Conservation (phyloP, 495 filamentous ascomycete species). For the Recurvomyces mirabilis region DNA sequence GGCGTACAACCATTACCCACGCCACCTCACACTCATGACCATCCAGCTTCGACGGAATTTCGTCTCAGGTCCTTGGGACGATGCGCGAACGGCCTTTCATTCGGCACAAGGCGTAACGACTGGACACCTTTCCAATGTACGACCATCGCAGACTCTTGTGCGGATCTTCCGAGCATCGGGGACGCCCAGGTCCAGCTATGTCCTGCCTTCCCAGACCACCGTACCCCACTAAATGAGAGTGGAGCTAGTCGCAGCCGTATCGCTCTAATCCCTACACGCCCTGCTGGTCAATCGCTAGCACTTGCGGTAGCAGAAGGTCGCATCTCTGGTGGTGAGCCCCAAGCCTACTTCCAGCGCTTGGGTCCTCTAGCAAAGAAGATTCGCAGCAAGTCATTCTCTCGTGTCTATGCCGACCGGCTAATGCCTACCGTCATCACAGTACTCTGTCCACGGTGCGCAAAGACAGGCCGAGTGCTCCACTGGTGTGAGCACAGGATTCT, state of each 20-base stretch:
- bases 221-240: slow-evolving; percentile 25
- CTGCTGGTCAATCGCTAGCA: slow-evolving; percentile 22
- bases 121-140: slow-evolving; percentile 47
- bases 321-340: slow-evolving; percentile 27
- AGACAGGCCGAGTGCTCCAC: slow-evolving; percentile 42
- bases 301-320: slow-evolving; percentile 27
- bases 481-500: slow-evolving; percentile 47
- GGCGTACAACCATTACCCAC: slow-evolving; percentile 41
- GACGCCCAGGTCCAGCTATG: slow-evolving; percentile 45
- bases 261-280: slow-evolving; percentile 29
- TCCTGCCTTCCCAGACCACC: slow-evolving; percentile 54
- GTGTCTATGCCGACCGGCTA: slow-evolving; percentile 40
- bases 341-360: slow-evolving; percentile 21
- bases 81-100: slow-evolving; percentile 48
- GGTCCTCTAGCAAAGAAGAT: slow-evolving; percentile 14
- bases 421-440: slow-evolving; percentile 48
- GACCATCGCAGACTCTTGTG: slow-evolving; percentile 37
- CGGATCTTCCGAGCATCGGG: slow-evolving; percentile 48
- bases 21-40: slow-evolving; percentile 54
- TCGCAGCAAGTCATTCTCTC: slow-evolving; percentile 34
- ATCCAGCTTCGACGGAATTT: slow-evolving; percentile 20
- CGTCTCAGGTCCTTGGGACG: slow-evolving; percentile 38
- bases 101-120: slow-evolving; percentile 37
- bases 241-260: slow-evolving; percentile 24
- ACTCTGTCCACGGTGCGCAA: slow-evolving; percentile 35